Evolutionary conservation across 441 rosid species (phyloP).

Genomic region (Adansonia madagascariensis): DNA sequence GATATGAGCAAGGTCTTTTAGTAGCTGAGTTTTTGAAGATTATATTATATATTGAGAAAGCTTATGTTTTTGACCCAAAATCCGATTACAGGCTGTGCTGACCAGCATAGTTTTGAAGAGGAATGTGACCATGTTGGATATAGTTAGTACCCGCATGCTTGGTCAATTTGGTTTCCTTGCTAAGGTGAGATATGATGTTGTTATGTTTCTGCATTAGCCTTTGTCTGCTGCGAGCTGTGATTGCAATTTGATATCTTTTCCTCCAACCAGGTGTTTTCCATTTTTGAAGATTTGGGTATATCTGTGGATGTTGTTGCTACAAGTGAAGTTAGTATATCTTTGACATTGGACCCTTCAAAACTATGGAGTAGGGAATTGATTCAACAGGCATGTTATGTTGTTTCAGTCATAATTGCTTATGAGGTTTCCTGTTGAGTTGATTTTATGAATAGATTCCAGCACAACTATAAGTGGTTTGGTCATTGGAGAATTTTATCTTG

Average conservation of each 20-base stretch:
- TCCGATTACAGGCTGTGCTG: slow-evolving; percentile 65
- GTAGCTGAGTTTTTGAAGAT: slow-evolving; percentile 24
- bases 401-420: slow-evolving; percentile 20
- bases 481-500: not conserved
- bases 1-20: slow-evolving; percentile 81
- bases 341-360: slow-evolving; percentile 88
- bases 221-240: slow-evolving; percentile 15
- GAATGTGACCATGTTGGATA: slow-evolving; percentile 92
- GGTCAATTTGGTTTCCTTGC: slow-evolving; percentile 96
- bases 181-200: slow-evolving; percentile 48
- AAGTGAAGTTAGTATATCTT: slow-evolving; percentile 92
- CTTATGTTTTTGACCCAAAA: slow-evolving; percentile 15
- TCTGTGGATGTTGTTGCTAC: slow-evolving; percentile 95
- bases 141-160: slow-evolving; percentile 92
- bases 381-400: slow-evolving; percentile 67
- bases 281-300: slow-evolving; percentile 84
- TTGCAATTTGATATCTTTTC: slow-evolving; percentile 13
- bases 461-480: not conserved
- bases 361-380: slow-evolving; percentile 94
- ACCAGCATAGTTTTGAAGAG: slow-evolving; percentile 93
- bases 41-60: slow-evolving; percentile 23
- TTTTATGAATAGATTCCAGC: not conserved
- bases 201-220: not conserved
- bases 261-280: slow-evolving; percentile 70
- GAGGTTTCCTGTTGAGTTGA: not conserved